Evolutionary conservation across 2,329 filamentous ascomycete species (phyloP).

Genomic region (Talaromyces sp.): DNA sequence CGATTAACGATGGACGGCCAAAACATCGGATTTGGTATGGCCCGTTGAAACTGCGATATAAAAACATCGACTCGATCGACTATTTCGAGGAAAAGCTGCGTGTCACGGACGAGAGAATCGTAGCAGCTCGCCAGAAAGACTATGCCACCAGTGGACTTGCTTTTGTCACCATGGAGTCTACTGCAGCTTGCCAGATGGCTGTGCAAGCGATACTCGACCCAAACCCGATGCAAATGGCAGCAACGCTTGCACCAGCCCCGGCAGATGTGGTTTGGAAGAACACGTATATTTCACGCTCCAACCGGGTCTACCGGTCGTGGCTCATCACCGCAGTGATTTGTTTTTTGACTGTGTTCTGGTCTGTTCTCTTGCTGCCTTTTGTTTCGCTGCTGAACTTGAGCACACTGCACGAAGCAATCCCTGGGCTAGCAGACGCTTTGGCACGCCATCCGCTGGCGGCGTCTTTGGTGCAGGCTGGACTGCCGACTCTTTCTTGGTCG

Average conservation of each 20-base stretch:
- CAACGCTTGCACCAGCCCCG: conserved; percentile 79
- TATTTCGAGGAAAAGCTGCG: conserved; percentile 86
- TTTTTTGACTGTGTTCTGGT: conserved; percentile 81
- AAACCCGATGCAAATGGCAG: conserved; percentile 75
- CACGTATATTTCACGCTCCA: conserved; percentile 71
- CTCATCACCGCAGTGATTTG: conserved; percentile 75
- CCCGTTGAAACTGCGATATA: conserved; percentile 63
- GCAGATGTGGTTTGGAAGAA: conserved; percentile 94
- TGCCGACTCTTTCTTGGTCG: conserved; percentile 80
- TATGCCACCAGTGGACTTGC: conserved; percentile 77
- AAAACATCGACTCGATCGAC: conserved; percentile 81
- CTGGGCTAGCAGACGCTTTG: conserved; percentile 62
- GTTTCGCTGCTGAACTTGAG: conserved; percentile 76
- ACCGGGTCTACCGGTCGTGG: conserved; percentile 75
- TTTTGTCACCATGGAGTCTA: conserved; percentile 96
- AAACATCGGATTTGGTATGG: conserved; percentile 73
- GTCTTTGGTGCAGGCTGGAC: conserved; percentile 76
- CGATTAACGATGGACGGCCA: conserved; percentile 51
- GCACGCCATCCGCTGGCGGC: conserved; percentile 62
- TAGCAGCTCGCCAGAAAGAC: conserved; percentile 62
- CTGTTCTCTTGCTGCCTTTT: conserved; percentile 71
- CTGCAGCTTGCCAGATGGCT: conserved; percentile 87
- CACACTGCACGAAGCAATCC: conserved; percentile 68
- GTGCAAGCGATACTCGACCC: conserved; percentile 92
- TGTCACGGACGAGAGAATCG: conserved; percentile 69